Base-by-base conservation (phyloP, 257 asterid species). In the Handroanthus guayacan region DNA sequence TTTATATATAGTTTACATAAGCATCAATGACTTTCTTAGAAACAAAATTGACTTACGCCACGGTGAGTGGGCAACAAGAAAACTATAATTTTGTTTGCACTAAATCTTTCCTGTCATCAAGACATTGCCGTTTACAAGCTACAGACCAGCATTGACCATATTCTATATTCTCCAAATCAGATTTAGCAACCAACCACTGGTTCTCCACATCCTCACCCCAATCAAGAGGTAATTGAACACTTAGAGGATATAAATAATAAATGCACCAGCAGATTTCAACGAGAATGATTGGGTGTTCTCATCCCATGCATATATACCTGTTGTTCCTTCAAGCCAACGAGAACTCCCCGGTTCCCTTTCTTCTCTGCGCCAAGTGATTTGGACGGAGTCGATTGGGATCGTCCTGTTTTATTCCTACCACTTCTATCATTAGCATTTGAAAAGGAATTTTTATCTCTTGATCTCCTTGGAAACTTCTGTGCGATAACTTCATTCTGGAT, bases 261-360 rank as follows among this genome's bases (percentile, higher is more conserved):
- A 65, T 12, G 18, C 67, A 64, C 12, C 52, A 48, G 75, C 37
- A 16, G 36, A 54, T 50, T 44, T 44, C 37, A 36, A 55, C 34
- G 18, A 62, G 77, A 78, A 63, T 18, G 66, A 43, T 55, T 37
- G 10, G 37, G 43, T 55, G 20, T 41, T 45, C n/a, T 7, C 20
- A 16, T 13, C 44, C 9, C 20, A n/a, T 38, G 16, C 48, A 25
- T 34, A 37, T 1, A 55, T 88, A 89, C 97, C 96, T 85, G 89
- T 72, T 79, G 87, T 74, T 87, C 95, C 60, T 82, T 82, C 20
- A 72, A 67, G 56, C 89, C 89, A 62, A 84, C 76, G 31, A 67
- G 38, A 65, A 69, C 56, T 65, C 86, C 94, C 74, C 80, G 86
- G 84, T 63, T 85, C 77, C 87, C 91, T 76, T 90, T 90, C 83